Percentiles rank a stretch among this genome's conserved stretches.
phyloP scores from a whole-genome alignment of 148 eudicot genomes.

The Oxyria digyna region DNA sequence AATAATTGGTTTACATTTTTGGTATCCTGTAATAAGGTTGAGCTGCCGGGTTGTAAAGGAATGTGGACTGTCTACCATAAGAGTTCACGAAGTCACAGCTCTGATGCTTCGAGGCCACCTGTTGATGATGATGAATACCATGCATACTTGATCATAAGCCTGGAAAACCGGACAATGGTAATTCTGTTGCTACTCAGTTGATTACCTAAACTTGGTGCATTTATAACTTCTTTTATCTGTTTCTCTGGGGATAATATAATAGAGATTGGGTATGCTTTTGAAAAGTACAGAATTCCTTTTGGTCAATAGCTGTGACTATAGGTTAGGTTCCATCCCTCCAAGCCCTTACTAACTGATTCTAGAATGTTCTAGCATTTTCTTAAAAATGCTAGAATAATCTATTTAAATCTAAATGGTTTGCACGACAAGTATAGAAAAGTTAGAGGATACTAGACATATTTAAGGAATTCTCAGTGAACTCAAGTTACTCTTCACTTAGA shows the following conservation, averaged over 20 bases:
- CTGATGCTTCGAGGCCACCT: constrained; percentile 58
- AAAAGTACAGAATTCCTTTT: background rate
- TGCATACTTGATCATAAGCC: constrained; percentile 87
- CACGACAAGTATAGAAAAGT: background rate
- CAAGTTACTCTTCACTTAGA: background rate
- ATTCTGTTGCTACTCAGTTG: background rate
- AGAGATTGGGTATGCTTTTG: background rate
- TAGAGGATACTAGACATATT: background rate
- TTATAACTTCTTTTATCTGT: background rate
- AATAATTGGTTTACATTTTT: background rate
- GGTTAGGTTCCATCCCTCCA: background rate
- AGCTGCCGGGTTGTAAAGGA: constrained; percentile 82
- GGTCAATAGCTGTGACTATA: background rate
- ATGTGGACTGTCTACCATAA: constrained; percentile 99
- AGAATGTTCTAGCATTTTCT: background rate
- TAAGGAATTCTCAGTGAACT: background rate
- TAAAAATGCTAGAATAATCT: background rate
- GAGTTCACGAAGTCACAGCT: constrained; percentile 56
- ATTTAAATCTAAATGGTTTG: background rate
- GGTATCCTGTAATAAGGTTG: constrained; percentile 34
- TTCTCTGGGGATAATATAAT: background rate
- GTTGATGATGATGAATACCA: constrained; percentile 91
- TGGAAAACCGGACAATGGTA: constrained; percentile 97
- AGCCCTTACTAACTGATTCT: background rate
- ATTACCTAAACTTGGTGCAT: background rate